Base-by-base conservation (phyloP, 495 filamentous ascomycete genomes). In the Hyaloscypha finlandica region DNA sequence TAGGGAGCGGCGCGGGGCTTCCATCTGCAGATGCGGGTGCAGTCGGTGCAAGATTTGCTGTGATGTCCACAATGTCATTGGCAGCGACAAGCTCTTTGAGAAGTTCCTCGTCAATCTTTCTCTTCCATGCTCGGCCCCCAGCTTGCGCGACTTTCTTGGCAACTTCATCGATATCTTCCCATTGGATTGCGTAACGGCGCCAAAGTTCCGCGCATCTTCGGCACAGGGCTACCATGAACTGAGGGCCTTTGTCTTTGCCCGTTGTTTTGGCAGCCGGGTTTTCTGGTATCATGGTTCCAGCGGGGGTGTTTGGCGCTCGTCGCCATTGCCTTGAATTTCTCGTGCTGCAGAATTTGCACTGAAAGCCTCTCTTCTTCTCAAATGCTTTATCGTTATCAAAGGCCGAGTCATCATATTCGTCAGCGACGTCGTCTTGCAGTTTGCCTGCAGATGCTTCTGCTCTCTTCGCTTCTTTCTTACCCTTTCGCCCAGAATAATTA, bases 121-220 rank as follows among this genome's bases (percentile, higher is more conserved):
- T 86, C 74, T 94, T 93, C 90, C 90, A 93, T 2, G 91, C 91
- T 66, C 92, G 89, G 48, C 93, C 92, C 52, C 93, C 92, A 64
- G 86, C 88, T 61, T 88, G 87, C 4, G 88, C 88, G 61, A 96
- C 88, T 81, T 96, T 95, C 81, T 95, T 97, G 29, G 89, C 88
- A 39, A 97, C 84, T 69, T 98, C 95, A 63, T 98, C 95, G n/a
- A 91, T 83, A 70, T 96, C 91, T 74, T 98, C 95, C 87, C 92
- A 99, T 66, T 95, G 92, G 64, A 99, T 93, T 11, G 89, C 93
- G 73, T 98, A 98, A 65, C 94, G 90, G 37, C 95, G 86, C 95
- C 95, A 99, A 35, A 98, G 80, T 55, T 92, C 85, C 22, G 92
- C 93, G 77, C 95, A 99, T 6, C 94, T 88, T 62, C 91, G 81